phyloP scores from a whole-genome alignment of 495 filamentous ascomycete species.

The Glutinoglossum americanum region DNA sequence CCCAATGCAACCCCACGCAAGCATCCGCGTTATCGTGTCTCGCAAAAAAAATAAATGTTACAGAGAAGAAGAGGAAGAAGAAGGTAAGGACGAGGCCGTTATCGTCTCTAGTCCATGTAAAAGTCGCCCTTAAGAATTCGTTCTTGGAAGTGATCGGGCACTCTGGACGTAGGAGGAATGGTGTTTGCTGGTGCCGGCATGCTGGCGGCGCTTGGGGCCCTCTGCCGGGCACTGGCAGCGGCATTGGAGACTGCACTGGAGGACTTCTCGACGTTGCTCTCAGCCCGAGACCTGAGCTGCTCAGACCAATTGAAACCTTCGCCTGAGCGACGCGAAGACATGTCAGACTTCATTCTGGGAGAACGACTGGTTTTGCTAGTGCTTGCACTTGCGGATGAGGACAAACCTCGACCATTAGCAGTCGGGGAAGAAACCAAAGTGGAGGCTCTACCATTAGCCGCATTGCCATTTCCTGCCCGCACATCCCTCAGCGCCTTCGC shows the following conservation, averaged over 20 bases:
- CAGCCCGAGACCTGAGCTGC: slow-evolving; percentile 71
- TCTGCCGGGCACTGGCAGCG: slow-evolving; percentile 21
- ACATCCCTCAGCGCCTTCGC: slow-evolving; percentile 62
- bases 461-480: slow-evolving; percentile 25
- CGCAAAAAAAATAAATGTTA: background rate
- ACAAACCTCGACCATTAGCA: slow-evolving; percentile 27
- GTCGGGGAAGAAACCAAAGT: slow-evolving; percentile 21
- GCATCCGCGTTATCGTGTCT: background rate
- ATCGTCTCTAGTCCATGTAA: slow-evolving; percentile 59
- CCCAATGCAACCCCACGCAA: no score
- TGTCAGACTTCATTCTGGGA: slow-evolving; percentile 8
- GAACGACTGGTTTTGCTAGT: slow-evolving; percentile 15
- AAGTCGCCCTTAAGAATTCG: slow-evolving; percentile 93
- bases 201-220: slow-evolving; percentile 29
- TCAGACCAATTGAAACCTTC: slow-evolving; percentile 92
- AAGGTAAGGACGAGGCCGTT: background rate
- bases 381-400: slow-evolving; percentile 22
- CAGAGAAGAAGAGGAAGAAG: background rate
- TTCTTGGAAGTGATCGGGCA: slow-evolving; percentile 84
- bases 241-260: slow-evolving; percentile 14
- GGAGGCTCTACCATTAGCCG: slow-evolving; percentile 15
- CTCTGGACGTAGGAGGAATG: slow-evolving; percentile 26
- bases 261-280: slow-evolving; percentile 38
- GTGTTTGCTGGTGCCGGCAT: slow-evolving; percentile 19
- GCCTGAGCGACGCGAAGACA: slow-evolving; percentile 35